Evolutionary conservation across 495 filamentous ascomycete species (phyloP), one percentile per base, ranked within the genome.

Genomic region (Aeminium ludgeri): DNA sequence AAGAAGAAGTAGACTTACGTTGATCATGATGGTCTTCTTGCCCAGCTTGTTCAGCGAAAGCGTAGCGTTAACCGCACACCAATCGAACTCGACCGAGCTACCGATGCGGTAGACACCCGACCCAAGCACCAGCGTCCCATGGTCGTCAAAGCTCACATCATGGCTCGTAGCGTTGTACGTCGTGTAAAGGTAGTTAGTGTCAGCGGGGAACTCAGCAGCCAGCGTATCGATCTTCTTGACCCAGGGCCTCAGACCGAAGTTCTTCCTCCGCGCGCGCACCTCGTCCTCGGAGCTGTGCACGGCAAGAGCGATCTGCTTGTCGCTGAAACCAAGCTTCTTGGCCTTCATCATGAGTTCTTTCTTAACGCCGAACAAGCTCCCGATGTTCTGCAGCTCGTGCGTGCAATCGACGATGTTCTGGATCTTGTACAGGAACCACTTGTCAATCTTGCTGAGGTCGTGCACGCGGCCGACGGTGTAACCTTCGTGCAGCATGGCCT

Each of bases 211-310:
- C 60, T 97, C 87, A 23, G 87, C 87, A 51, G 87, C 87, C 41
- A 97, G 74, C 33, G 87, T 95, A 57, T 97, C 86, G 49, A 94
- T 94, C 68, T 85, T 93, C 77, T 96, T 96, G 15, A 96, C 87
- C 66, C 81, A 96, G 3, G 87, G 75, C 17, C 59, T 64, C 61
- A 96, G 80, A 36, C 81, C 85, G 56, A 93, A 91, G 54, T 78
- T 71, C 66, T 81, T 76, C 53, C 87, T 68, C 50, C 78, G 70
- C 36, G 82, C 82, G 36, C 87, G 82, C 41, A 95, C 86, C 46
- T 86, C 76, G 55, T 93, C 82, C 64, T 97, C 87, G 31, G 76
- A 76, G 53, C 80, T 76, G 41, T 76, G 75, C 41, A 94, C 82
- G n/a, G 80, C 76, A 34, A 71, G 68, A 20, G 85, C 82, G 55